Conservation (phyloP, 345 rosid genomes). For the Rhizophora mangle region DNA sequence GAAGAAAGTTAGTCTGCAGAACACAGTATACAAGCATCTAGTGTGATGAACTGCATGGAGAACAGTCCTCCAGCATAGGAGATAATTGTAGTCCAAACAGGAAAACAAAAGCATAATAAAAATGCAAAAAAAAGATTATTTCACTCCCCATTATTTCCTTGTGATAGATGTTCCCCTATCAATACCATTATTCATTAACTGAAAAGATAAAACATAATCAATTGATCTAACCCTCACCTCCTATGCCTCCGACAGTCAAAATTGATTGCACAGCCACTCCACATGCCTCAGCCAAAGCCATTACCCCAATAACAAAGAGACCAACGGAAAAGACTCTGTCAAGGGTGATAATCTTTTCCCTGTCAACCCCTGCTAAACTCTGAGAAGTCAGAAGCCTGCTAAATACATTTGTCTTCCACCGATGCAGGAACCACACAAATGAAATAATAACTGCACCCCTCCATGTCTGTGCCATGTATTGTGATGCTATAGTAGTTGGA, state of each 20-base stretch:
- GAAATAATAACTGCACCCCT: slow-evolving; percentile 77
- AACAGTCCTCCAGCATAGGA: neutral
- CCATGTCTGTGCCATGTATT: slow-evolving; percentile 60
- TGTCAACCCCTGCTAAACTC: slow-evolving; percentile 46
- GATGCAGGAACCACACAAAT: slow-evolving; percentile 78
- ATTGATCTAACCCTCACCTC: slow-evolving; percentile 49
- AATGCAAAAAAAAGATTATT: neutral
- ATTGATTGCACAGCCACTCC: slow-evolving; percentile 94
- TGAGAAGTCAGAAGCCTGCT: slow-evolving; percentile 46
- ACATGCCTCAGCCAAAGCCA: slow-evolving; percentile 94
- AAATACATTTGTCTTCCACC: slow-evolving; percentile 78
- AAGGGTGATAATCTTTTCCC: slow-evolving; percentile 62
- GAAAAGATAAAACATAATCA: slow-evolving; percentile 7
- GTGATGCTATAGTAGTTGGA: slow-evolving; percentile 73
- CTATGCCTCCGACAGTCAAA: slow-evolving; percentile 94
- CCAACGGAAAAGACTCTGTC: slow-evolving; percentile 86
- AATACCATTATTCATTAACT: slow-evolving; percentile 6
- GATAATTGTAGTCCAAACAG: too few relatives aligned
- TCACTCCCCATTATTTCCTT: neutral
- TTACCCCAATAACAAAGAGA: slow-evolving; percentile 61
- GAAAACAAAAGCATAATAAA: neutral
- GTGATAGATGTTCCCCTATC: slow-evolving; percentile 1
- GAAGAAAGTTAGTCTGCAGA: too few relatives aligned
- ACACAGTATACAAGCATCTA: too few relatives aligned
- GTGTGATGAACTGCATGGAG: neutral